Conservation (phyloP, 257 asterid species). For the Primulina eburnea region DNA sequence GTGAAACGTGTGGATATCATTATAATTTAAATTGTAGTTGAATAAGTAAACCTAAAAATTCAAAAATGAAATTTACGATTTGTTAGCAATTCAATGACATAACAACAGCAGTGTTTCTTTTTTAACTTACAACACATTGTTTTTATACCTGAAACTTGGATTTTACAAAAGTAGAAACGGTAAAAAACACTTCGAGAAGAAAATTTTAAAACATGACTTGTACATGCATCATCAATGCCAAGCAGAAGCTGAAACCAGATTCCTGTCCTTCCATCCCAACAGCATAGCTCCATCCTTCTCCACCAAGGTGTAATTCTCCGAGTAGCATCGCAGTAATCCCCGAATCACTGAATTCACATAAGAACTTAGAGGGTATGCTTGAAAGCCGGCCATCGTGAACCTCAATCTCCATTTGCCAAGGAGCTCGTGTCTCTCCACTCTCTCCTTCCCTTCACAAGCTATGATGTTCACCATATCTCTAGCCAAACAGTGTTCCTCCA, state of each 20-base stretch:
- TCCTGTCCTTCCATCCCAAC: conserved; percentile 86
- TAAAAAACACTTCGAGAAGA: neutral
- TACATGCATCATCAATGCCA: conserved; percentile 46
- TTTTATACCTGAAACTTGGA: neutral
- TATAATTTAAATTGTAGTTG: too few species aligned
- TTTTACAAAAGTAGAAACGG: neutral
- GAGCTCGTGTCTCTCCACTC: conserved; percentile 88
- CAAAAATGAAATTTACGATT: too few species aligned
- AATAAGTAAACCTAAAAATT: neutral
- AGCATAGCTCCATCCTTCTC: conserved; percentile 84
- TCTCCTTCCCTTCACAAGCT: conserved; percentile 89
- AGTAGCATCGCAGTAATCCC: conserved; percentile 61
- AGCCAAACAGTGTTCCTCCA: conserved; percentile 87
- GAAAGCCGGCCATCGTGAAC: conserved; percentile 83
- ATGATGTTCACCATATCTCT: conserved; percentile 87
- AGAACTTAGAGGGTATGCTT: conserved; percentile 58
- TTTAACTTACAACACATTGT: too few species aligned
- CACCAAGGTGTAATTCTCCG: conserved; percentile 68
- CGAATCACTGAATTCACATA: conserved; percentile 79
- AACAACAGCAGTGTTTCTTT: too few species aligned
- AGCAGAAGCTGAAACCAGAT: conserved; percentile 83
- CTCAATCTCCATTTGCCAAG: conserved; percentile 85
- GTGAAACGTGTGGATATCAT: too few species aligned
- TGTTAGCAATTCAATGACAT: too few species aligned
- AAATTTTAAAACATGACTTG: neutral